phyloP scores from a whole-genome alignment of 2,329 filamentous ascomycete genomes.

The Elsinoe perseae region DNA sequence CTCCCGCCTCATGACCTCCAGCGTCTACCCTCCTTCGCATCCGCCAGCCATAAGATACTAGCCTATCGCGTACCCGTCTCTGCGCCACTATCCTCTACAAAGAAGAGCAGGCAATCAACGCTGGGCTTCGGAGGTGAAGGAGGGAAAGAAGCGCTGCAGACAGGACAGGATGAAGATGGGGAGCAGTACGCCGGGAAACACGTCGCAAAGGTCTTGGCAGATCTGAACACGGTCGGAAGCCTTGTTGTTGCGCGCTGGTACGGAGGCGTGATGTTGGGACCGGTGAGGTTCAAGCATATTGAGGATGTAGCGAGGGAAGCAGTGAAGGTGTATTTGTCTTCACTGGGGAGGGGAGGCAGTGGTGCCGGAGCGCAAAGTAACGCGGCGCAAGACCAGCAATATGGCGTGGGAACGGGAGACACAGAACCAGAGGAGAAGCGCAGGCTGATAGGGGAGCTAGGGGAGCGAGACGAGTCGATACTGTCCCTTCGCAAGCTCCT shows the following conservation, averaged over 20 bases:
- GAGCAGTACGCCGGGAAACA: slow-evolving; percentile 45
- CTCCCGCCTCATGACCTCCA: slow-evolving; percentile 37
- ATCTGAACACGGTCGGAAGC: slow-evolving; percentile 37
- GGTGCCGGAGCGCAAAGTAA: slow-evolving; percentile 23
- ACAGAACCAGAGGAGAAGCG: slow-evolving; percentile 29
- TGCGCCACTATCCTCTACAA: slow-evolving; percentile 1
- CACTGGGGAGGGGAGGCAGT: slow-evolving; percentile 25
- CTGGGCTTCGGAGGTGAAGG: neutral
- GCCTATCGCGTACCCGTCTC: slow-evolving; percentile 37
- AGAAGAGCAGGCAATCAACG: slow-evolving; percentile 15
- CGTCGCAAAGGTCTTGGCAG: slow-evolving; percentile 41
- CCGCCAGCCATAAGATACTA: slow-evolving; percentile 44
- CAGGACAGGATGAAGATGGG: slow-evolving; percentile 47
- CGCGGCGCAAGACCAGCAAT: slow-evolving; percentile 27
- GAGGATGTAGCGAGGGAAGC: slow-evolving; percentile 43
- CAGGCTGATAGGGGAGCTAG: slow-evolving; percentile 35
- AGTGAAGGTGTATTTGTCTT: slow-evolving; percentile 36
- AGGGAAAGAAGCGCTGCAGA: slow-evolving; percentile 16
- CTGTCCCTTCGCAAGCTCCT: slow-evolving; percentile 40
- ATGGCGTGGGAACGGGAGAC: slow-evolving; percentile 31
- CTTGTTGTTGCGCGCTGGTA: slow-evolving; percentile 50
- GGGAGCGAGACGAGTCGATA: slow-evolving; percentile 43
- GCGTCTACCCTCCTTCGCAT: slow-evolving; percentile 35
- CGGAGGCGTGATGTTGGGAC: slow-evolving; percentile 46
- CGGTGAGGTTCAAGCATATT: slow-evolving; percentile 47